Evolutionary conservation across 768 basidiomycete genomes (phyloP).

Genomic region (Leccinum longicurvipes): DNA sequence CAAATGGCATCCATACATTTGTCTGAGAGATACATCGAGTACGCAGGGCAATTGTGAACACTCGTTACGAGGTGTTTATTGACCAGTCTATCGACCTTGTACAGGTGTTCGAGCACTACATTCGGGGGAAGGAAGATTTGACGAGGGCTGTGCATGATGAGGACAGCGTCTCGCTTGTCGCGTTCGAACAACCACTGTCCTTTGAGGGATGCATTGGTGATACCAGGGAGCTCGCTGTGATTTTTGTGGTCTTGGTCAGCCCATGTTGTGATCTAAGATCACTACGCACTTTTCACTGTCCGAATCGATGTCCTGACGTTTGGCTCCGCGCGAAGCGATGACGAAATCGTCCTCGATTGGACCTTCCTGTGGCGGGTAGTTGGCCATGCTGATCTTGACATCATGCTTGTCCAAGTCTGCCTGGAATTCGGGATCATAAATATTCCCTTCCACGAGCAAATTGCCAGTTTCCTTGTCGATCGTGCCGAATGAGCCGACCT

Average conservation of each 20-base stretch:
- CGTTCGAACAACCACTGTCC: constrained; percentile 31
- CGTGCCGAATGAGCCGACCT: constrained; percentile 38
- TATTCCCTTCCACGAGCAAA: constrained; percentile 33
- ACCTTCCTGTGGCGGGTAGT: constrained; percentile 16
- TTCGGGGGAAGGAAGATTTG: constrained; percentile 18
- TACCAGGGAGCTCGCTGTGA: constrained; percentile 11
- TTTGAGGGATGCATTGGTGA: constrained; percentile 29
- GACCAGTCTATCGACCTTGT: constrained; percentile 24
- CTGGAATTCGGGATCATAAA: constrained; percentile 29
- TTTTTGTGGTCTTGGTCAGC: background rate
- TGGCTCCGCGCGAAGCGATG: constrained; percentile 22
- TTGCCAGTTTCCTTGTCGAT: constrained; percentile 31
- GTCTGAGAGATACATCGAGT: constrained; percentile 32
- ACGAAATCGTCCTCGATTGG: constrained; percentile 23
- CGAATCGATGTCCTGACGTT: constrained; percentile 7
- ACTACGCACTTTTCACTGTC: constrained; percentile 20
- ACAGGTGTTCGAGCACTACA: constrained; percentile 25
- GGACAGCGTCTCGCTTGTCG: constrained; percentile 28
- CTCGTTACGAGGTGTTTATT: constrained; percentile 33
- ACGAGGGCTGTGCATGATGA: constrained; percentile 32
- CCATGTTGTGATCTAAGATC: background rate
- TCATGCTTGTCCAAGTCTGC: constrained; percentile 11
- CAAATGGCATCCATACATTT: constrained; percentile 11
- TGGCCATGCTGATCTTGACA: constrained; percentile 12
- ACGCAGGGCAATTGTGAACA: constrained; percentile 29